Conservation (phyloP, 2,329 filamentous ascomycete genomes). For the Pleoardoris graminearum region DNA sequence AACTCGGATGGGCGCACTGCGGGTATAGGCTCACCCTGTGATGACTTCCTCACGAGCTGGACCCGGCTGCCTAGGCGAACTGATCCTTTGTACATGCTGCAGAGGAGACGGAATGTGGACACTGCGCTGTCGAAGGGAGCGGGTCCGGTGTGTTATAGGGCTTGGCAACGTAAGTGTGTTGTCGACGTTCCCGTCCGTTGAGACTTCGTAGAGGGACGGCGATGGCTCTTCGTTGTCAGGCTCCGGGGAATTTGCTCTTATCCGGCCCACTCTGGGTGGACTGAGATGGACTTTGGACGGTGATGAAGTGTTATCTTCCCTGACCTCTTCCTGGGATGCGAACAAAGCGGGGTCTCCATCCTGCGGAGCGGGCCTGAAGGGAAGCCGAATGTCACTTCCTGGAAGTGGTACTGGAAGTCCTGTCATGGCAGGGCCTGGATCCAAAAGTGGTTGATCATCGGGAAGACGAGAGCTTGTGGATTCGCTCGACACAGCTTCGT, state of each 20-base stretch:
- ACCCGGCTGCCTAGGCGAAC: conserved; percentile 13
- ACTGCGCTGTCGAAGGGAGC: conserved; percentile 12
- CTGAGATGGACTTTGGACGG: conserved; percentile 13
- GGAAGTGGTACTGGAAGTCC: conserved; percentile 7
- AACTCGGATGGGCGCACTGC: neutral
- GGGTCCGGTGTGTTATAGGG: conserved; percentile 6
- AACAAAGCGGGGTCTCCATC: conserved; percentile 2
- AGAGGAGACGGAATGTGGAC: conserved; percentile 20
- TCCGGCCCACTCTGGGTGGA: conserved; percentile 10
- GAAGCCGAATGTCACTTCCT: conserved; percentile 19
- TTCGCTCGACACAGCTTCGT: conserved; percentile 8
- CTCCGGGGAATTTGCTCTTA: conserved; percentile 15
- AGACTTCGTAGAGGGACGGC: conserved; percentile 7
- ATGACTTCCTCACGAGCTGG: conserved; percentile 3
- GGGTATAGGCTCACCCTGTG: neutral
- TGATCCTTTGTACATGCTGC: conserved; percentile 21
- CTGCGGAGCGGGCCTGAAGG: conserved; percentile 24
- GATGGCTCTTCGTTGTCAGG: conserved; percentile 9
- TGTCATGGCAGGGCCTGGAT: conserved; percentile 6
- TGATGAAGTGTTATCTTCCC: conserved; percentile 13
- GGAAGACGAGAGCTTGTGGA: neutral
- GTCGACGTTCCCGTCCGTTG: conserved; percentile 20
- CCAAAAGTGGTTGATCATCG: conserved; percentile 4
- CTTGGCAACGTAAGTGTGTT: conserved; percentile 18
- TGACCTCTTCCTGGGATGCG: conserved; percentile 9